A percentile compares a stretch with the other conserved stretches of the same genome.
phyloP scores from a whole-genome alignment of 768 basidiomycete species.

The Russula abietina region DNA sequence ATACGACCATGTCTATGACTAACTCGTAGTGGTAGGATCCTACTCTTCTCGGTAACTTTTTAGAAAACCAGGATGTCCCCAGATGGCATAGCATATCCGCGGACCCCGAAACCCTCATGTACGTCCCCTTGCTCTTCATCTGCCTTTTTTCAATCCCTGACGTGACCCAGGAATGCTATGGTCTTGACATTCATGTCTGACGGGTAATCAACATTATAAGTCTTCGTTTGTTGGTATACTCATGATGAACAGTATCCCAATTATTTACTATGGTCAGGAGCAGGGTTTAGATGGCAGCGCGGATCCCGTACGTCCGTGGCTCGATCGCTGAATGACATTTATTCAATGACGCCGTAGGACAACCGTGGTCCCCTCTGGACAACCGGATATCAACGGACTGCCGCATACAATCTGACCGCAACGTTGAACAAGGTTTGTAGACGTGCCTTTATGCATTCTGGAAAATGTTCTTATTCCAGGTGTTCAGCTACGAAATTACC shows the following conservation, averaged over 20 bases:
- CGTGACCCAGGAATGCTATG: constrained; percentile 57
- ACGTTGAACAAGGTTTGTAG: constrained; percentile 50
- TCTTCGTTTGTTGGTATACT: background rate
- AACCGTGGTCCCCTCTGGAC: constrained; percentile 78
- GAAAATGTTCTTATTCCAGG: background rate
- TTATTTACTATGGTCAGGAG: constrained; percentile 79
- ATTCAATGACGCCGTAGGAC: constrained; percentile 35
- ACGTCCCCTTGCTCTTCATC: constrained; percentile 26
- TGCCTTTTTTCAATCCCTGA: constrained; percentile 12
- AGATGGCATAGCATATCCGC: constrained; percentile 69
- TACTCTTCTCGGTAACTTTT: constrained; percentile 59
- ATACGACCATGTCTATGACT: background rate
- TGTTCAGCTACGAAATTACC: constrained; percentile 55
- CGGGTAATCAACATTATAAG: constrained; percentile 35
- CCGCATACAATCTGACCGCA: constrained; percentile 51
- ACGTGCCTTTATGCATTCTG: background rate
- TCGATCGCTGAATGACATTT: constrained; percentile 1
- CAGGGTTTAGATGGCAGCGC: constrained; percentile 56
- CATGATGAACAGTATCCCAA: constrained; percentile 47
- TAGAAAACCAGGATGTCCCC: constrained; percentile 74
- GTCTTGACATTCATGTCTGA: constrained; percentile 70
- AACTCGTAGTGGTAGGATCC: constrained; percentile 29
- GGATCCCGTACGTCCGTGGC: constrained; percentile 50
- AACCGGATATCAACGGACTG: constrained; percentile 54
- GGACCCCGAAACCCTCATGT: constrained; percentile 68